phyloP scores from a whole-genome alignment of 1,284 basidiomycete species.

The Trichosporon coremiiforme region DNA sequence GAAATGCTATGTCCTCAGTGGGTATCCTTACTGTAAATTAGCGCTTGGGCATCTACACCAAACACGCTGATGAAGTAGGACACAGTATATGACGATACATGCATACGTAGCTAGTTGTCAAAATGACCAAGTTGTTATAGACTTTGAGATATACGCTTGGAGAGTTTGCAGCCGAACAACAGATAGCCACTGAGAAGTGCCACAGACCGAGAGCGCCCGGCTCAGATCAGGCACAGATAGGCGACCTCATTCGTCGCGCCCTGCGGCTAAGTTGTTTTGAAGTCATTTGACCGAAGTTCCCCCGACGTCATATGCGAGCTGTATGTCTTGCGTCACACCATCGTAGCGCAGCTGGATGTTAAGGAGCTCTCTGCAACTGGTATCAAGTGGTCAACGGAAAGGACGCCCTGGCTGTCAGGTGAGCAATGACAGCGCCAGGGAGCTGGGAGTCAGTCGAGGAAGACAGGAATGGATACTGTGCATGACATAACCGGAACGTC shows the following conservation, averaged over 20 bases:
- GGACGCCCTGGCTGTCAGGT: no score
- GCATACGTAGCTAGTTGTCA: no score
- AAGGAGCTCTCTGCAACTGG: background rate
- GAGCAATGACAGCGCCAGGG: background rate
- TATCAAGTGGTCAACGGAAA: no score
- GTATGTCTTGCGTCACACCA: background rate
- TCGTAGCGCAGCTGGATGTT: background rate
- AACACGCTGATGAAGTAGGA: no score
- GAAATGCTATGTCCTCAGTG: no score
- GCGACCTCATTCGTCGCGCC: background rate
- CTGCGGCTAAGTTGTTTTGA: background rate
- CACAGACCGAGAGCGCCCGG: background rate
- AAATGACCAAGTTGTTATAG: no score
- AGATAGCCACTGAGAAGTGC: background rate
- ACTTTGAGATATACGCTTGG: no score
- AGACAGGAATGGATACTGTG: background rate
- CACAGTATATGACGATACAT: no score
- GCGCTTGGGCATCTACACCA: no score
- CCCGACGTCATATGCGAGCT: background rate
- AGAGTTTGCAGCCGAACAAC: no score
- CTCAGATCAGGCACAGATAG: conserved; percentile 1
- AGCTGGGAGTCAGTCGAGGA: background rate
- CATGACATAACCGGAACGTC: conserved; percentile 8
- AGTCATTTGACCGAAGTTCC: conserved; percentile 10
- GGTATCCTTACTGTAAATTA: no score